These are phyloP conservation scores for Colletotrichum higginsianum DNA, from an alignment of 2,329 filamentous ascomycete genomes.

Conservation along the genomic window DNA sequence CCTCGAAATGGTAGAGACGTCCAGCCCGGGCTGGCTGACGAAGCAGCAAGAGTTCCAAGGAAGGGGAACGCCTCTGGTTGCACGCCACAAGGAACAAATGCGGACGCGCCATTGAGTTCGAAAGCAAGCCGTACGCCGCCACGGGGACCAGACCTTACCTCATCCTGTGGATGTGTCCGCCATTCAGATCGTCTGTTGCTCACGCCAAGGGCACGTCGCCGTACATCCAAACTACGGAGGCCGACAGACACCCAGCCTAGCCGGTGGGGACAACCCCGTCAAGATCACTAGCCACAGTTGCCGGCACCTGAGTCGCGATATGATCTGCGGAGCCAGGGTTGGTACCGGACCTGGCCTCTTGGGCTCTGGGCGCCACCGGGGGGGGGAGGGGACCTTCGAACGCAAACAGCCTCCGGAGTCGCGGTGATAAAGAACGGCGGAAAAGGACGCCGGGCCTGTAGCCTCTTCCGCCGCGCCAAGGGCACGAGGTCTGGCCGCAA, in stretches of 20 bases:
- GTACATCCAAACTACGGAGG: background rate
- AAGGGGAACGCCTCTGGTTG: background rate
- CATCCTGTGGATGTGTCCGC: background rate
- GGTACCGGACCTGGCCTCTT: background rate
- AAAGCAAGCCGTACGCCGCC: background rate
- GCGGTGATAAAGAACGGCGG: constrained; percentile 21
- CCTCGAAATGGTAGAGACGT: constrained; percentile 17
- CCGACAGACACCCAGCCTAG: background rate
- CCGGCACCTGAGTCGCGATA: background rate
- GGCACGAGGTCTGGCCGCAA: background rate
- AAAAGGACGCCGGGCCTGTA: background rate
- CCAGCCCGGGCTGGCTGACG: background rate
- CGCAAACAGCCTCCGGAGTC: constrained; percentile 15
- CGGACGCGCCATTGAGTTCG: constrained; percentile 8
- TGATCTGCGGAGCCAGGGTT: constrained; percentile 8
- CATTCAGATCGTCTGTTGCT: background rate
- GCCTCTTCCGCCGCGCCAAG: constrained; percentile 11
- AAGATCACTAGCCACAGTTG: constrained; percentile 1
- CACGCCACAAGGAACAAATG: constrained; percentile 29
- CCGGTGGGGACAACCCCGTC: background rate
- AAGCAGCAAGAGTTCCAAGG: constrained; percentile 1
- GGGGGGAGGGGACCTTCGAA: background rate
- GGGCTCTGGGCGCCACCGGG: no score
- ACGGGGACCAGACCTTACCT: background rate
- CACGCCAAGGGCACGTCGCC: background rate